These are phyloP conservation scores for Magnusiomyces sp. DNA, from an alignment of 1,139 yeast species.

Conservation along the genomic window DNA sequence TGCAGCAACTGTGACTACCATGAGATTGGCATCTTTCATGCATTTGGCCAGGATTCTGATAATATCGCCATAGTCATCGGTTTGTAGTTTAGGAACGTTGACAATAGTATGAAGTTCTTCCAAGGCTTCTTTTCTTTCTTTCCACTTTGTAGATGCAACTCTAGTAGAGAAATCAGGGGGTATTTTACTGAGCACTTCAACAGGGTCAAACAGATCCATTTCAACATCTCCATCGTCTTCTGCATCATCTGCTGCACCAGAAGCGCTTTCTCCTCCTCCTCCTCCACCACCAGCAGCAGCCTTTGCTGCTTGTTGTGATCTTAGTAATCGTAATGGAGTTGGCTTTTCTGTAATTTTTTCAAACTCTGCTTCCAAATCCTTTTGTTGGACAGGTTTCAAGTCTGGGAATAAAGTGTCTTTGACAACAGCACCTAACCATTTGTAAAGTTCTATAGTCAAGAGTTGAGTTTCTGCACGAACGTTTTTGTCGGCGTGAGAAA, in stretches of 20 bases:
- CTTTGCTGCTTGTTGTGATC: conserved; percentile 40
- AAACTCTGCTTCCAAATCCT: conserved; percentile 67
- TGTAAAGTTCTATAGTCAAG: conserved; percentile 61
- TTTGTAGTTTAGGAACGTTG: conserved; percentile 39
- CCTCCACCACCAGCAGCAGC: conserved; percentile 24
- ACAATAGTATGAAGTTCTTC: conserved; percentile 56
- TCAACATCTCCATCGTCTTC: conserved; percentile 39
- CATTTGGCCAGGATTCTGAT: conserved; percentile 58
- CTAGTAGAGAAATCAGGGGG: conserved; percentile 54
- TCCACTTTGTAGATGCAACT: conserved; percentile 69
- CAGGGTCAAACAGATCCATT: conserved; percentile 46
- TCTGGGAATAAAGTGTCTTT: conserved; percentile 55
- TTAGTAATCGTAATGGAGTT: conserved; percentile 49
- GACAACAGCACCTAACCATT: conserved; percentile 67
- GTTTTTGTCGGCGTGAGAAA: conserved; percentile 78
- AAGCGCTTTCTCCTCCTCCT: conserved; percentile 20
- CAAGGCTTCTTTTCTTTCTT: conserved; percentile 79
- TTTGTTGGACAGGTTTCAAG: conserved; percentile 86
- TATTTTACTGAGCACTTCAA: conserved; percentile 54
- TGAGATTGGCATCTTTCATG: conserved; percentile 83
- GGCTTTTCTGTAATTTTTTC: conserved; percentile 43
- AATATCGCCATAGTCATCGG: conserved; percentile 61
- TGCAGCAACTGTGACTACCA: conserved; percentile 77
- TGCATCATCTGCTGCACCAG: conserved; percentile 19
- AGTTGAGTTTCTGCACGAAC: conserved; percentile 75